Percentiles rank a stretch among this genome's conserved stretches.
These are phyloP conservation scores for Scheffersomyces stambukii DNA, from an alignment of 1,139 yeast species.

Conservation along the genomic window DNA sequence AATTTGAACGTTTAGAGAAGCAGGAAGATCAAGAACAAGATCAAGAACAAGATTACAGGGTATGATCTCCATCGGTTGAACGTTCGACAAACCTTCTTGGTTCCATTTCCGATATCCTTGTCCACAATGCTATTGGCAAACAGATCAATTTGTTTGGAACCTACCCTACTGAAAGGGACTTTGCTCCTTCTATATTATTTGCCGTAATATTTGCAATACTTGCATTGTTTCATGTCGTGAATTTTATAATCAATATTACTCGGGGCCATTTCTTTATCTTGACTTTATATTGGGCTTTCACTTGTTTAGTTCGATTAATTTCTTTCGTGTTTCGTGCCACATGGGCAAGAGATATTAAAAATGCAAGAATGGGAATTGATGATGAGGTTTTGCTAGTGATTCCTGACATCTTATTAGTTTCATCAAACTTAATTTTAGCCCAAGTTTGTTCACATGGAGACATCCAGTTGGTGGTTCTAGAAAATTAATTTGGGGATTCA, in stretches of 20 bases:
- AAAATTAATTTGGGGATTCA: constrained; percentile 29
- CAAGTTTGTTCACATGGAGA: constrained; percentile 45
- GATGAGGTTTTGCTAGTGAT: constrained; percentile 30
- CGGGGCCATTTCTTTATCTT: constrained; percentile 35
- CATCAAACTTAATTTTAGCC: constrained; percentile 37
- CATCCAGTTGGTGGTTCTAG: constrained; percentile 46
- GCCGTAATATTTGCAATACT: constrained; percentile 24
- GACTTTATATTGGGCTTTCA: constrained; percentile 27
- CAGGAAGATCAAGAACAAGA: too few species aligned
- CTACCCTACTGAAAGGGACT: constrained; percentile 26
- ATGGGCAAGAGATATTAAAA: constrained; percentile 23
- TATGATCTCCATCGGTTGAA: constrained; percentile 12
- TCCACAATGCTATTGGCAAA: constrained; percentile 15
- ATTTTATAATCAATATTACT: constrained; percentile 26
- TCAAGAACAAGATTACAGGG: too few species aligned
- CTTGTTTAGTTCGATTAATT: constrained; percentile 21
- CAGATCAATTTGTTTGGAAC: constrained; percentile 32
- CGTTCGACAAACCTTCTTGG: constrained; percentile 22
- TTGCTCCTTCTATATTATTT: constrained; percentile 30
- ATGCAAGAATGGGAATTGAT: constrained; percentile 25
- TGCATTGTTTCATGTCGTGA: constrained; percentile 19
- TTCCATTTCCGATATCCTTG: constrained; percentile 16
- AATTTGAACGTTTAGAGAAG: too few species aligned
- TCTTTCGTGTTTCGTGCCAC: constrained; percentile 27
- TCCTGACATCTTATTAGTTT: constrained; percentile 30